A percentile compares a stretch with the other conserved stretches of the same genome.
phyloP scores from a whole-genome alignment of 805 yeast species.

The Cyberlindnera lachancei region DNA sequence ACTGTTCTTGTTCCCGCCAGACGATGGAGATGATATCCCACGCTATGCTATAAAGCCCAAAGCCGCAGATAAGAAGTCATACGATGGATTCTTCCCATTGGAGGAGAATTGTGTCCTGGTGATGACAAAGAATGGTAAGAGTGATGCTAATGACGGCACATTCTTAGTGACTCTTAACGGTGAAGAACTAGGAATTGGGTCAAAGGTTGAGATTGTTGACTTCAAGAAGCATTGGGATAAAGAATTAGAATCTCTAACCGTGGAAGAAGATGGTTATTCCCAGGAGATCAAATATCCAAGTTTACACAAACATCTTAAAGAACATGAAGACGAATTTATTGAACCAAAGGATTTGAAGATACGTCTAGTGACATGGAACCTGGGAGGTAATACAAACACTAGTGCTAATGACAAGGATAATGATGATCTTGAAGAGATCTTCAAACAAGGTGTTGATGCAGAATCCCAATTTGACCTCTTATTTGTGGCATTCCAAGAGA shows the following conservation, averaged over 20 bases:
- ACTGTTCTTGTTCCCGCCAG: conserved; percentile 23
- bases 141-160: no score
- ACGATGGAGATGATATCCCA: conserved; percentile 20
- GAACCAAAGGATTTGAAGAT: conserved; percentile 17
- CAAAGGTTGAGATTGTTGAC: conserved; percentile 1
- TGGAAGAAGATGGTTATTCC: conserved; percentile 1
- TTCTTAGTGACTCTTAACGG: no score
- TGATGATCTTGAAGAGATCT: conserved; percentile 16
- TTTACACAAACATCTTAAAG: conserved; percentile 12
- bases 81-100: conserved; percentile 12
- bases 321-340: conserved; percentile 12
- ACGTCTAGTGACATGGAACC: conserved; percentile 33
- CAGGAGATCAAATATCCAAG: conserved; percentile 3
- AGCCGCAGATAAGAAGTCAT: conserved; percentile 1
- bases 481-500: conserved; percentile 42
- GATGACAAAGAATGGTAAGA: no score
- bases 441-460: no score
- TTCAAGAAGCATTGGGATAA: conserved; percentile 8
- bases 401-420: conserved; percentile 9
- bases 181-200: conserved; percentile 2
- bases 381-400: conserved; percentile 24
- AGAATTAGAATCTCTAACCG: conserved; percentile 4
- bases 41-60: conserved; percentile 18
- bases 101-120: no score
- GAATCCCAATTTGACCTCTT: conserved; percentile 31